phyloP scores from a whole-genome alignment of 371 early-diverging fungal genomes.

The Mortierella sp. region DNA sequence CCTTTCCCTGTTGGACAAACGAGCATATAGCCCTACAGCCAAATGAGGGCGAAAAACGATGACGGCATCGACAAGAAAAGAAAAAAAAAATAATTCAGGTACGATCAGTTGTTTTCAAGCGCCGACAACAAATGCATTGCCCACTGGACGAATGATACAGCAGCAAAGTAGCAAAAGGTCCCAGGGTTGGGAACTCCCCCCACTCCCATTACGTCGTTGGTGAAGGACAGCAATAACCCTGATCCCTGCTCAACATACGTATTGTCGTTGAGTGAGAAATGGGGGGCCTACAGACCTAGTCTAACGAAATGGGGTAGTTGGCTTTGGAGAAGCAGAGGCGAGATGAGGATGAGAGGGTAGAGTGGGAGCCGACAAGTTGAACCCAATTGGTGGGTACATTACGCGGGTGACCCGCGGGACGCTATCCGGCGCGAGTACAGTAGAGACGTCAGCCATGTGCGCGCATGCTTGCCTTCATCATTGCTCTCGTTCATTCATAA shows the following conservation, averaged over 20 bases:
- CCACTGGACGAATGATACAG: neutral
- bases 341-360: neutral
- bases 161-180: neutral
- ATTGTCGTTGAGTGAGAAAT: too few relatives aligned
- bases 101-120: neutral
- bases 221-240: neutral
- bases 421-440: neutral
- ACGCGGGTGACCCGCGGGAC: neutral
- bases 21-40: neutral
- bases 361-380: neutral
- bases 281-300: too few relatives aligned
- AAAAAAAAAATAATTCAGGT: neutral
- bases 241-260: neutral
- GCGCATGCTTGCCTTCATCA: too few relatives aligned
- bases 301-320: neutral
- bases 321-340: neutral
- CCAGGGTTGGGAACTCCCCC: neutral
- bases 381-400: neutral
- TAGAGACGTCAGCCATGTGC: too few relatives aligned
- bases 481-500: too few relatives aligned
- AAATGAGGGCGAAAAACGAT: neutral
- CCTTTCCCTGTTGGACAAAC: neutral
- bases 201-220: slow-evolving; percentile 12
- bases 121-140: neutral
- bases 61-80: neutral